Base-by-base conservation (phyloP, 768 basidiomycete species). In the Chlorophyllum brunneum region DNA sequence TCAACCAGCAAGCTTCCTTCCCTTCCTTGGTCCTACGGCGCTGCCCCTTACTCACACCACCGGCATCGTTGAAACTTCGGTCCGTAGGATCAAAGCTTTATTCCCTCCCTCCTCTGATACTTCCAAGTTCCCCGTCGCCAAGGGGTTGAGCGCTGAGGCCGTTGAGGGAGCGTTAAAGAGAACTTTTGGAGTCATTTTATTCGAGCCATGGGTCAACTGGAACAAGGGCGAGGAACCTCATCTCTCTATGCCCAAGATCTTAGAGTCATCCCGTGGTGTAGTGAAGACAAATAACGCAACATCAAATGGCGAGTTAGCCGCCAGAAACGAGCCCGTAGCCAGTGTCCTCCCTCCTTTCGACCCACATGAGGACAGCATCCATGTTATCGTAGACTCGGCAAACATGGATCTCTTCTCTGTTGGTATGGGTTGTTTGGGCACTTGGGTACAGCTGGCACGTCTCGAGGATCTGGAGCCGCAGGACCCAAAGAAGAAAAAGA, bases 391-490 rank as follows among this genome's bases (percentile, higher is more conserved):
- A 10, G 72, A 78, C 33, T 74, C 77, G 5, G 65, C 66, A 5
- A 58, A 73, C 0, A 62, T 78, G 6, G 69, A 75, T 1, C 65
- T 67, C 31, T 59, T 86, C 31, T 58, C 62, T 4, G 66, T 73
- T 4, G 83, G 85, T 4, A 76, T 88, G 70, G 83, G 82, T 0
- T 57, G 89, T 11, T 77, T 75, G 3, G 85, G 79, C 16, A 78
- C 81, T 40, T 90, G 82, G 79, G 79, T 88, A 18, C 86, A 91
- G 66, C 71, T 88, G 10, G 80, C 67, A 24, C 74, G 80, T 26
- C 56, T 54, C 42, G 48, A 60, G 39, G 52, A 57, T 46, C 43
- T 58, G 50, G 55, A 62, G 16, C 48, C 58, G n/a, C 51, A 50
- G 15, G 29, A 46, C 34, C 56, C 56, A 24, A 68, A 71, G 59